A percentile compares a stretch with the other conserved stretches of the same genome.
phyloP scores from a whole-genome alignment of 2,329 filamentous ascomycete genomes.

The Neospermospora avenae region DNA sequence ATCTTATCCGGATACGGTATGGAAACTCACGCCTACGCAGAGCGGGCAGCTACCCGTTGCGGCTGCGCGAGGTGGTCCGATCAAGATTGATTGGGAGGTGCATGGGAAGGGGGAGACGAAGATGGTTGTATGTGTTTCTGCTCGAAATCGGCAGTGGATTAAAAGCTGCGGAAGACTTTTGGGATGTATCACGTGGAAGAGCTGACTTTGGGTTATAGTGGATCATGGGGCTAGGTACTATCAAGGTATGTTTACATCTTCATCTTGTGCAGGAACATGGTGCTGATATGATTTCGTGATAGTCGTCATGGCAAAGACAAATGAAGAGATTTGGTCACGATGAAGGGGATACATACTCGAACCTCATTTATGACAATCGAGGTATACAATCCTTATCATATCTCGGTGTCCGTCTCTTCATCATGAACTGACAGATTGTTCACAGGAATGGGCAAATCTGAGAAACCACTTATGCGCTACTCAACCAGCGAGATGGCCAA shows the following conservation, averaged over 20 bases:
- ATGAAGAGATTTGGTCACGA: slow-evolving; percentile 78
- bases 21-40: slow-evolving; percentile 64
- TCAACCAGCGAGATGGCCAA: slow-evolving; percentile 81
- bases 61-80: slow-evolving; percentile 67
- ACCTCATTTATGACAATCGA: slow-evolving; percentile 78
- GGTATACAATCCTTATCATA: slow-evolving; percentile 40
- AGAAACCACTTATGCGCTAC: slow-evolving; percentile 75
- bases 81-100: slow-evolving; percentile 75
- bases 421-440: not conserved
- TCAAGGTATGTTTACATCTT: slow-evolving; percentile 40
- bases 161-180: too few species aligned
- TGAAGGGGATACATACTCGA: slow-evolving; percentile 63
- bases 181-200: slow-evolving; percentile 14
- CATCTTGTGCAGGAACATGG: too few species aligned
- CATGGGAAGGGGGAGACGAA: slow-evolving; percentile 72
- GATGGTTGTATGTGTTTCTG: slow-evolving; percentile 54
- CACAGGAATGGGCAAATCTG: slow-evolving; percentile 67
- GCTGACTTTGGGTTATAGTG: slow-evolving; percentile 48
- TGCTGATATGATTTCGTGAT: too few species aligned
- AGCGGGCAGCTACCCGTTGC: slow-evolving; percentile 63
- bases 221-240: slow-evolving; percentile 75
- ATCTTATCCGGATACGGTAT: slow-evolving; percentile 63
- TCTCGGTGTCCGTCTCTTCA: not conserved
- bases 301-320: slow-evolving; percentile 76
- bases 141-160: too few species aligned